These are phyloP conservation scores for Colletotrichum liriopes DNA, from an alignment of 2,329 filamentous ascomycete species.

Conservation along the genomic window DNA sequence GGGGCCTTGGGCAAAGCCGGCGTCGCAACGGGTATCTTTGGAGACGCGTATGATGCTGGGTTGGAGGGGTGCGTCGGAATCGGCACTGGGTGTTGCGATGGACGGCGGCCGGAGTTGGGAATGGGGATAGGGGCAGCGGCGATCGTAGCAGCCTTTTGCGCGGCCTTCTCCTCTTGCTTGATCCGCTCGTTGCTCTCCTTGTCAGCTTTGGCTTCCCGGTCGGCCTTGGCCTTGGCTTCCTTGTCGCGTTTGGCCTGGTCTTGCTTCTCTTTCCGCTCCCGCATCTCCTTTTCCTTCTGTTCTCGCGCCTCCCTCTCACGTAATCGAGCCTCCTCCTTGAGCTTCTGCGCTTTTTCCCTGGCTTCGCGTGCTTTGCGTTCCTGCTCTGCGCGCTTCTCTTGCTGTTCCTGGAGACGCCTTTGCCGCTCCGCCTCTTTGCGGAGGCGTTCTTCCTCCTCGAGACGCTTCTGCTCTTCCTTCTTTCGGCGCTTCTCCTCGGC, in stretches of 20 bases:
- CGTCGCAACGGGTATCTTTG: conserved; percentile 83
- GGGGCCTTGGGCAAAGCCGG: conserved; percentile 87
- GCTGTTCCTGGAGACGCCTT: conserved; percentile 85
- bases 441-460: conserved; percentile 88
- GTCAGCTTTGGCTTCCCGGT: conserved; percentile 54
- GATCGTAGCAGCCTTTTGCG: conserved; percentile 57
- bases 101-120: conserved; percentile 58
- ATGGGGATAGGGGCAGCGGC: conserved; percentile 55
- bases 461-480: conserved; percentile 90
- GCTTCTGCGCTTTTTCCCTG: conserved; percentile 81
- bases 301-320: conserved; percentile 85
- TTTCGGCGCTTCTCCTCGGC: conserved; percentile 93
- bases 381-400: conserved; percentile 86
- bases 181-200: conserved; percentile 58
- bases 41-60: conserved; percentile 77
- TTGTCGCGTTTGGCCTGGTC: conserved; percentile 71
- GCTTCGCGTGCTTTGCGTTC: conserved; percentile 82
- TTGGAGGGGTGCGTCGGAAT: conserved; percentile 70
- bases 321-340: conserved; percentile 85
- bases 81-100: conserved; percentile 57
- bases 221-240: conserved; percentile 56
- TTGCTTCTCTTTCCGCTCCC: conserved; percentile 72
- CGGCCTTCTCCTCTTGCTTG: conserved; percentile 58
- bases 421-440: conserved; percentile 89
- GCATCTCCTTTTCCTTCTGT: conserved; percentile 73